Evolutionary conservation across 345 rosid species (phyloP).

Genomic region (Euphorbia lathyris): DNA sequence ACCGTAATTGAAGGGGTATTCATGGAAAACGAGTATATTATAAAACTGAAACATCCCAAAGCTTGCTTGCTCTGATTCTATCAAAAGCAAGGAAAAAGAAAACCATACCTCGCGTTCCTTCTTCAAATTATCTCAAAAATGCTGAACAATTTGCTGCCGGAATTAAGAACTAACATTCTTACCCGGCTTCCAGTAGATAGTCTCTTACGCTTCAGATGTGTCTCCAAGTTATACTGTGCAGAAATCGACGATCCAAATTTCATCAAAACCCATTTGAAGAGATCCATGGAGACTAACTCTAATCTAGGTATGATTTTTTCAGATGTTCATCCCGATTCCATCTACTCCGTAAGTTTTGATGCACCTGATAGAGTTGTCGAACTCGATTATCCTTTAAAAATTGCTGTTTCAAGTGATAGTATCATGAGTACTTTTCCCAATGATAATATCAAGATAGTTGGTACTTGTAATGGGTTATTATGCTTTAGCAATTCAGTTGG

Average conservation of each 20-base stretch:
- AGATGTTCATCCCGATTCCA: too few relatives aligned
- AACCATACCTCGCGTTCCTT: not conserved
- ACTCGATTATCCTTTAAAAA: not conserved
- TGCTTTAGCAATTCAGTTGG: not conserved
- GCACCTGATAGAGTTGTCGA: too few relatives aligned
- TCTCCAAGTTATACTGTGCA: conserved; percentile 1
- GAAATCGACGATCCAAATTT: not conserved
- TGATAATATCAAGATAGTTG: not conserved
- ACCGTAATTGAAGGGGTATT: too few relatives aligned
- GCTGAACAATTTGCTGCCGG: not conserved
- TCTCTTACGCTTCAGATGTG: conserved; percentile 5
- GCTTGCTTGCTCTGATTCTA: too few relatives aligned
- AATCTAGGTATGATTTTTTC: not conserved
- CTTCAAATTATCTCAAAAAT: not conserved
- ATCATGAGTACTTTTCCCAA: not conserved
- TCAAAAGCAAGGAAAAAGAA: too few relatives aligned
- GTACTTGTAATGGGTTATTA: conserved; percentile 5
- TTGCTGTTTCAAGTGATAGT: too few relatives aligned
- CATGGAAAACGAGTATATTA: too few relatives aligned
- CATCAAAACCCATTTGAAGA: conserved; percentile 6
- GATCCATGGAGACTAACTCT: not conserved
- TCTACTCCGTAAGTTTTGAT: too few relatives aligned
- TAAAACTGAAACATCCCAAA: too few relatives aligned
- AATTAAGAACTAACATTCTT: not conserved
- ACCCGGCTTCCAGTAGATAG: not conserved